phyloP scores from a whole-genome alignment of 2,329 filamentous ascomycete genomes.

The Neoascochyta sp. region DNA sequence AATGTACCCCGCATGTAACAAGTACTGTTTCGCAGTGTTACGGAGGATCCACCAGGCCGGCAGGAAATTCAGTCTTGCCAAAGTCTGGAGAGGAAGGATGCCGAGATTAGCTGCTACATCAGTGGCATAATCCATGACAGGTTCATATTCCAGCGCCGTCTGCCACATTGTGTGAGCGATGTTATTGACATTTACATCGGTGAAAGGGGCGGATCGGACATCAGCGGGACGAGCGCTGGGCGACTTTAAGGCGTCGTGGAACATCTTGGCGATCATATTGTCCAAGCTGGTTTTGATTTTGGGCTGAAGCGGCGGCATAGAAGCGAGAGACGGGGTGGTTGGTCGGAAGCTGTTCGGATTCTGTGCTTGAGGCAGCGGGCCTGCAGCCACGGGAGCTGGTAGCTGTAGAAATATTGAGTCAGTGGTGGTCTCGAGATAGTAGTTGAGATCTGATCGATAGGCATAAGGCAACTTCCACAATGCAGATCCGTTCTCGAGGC shows the following conservation, averaged over 20 bases:
- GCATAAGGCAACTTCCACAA: no score
- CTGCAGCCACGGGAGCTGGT: no score
- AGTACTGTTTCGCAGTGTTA: constrained; percentile 5
- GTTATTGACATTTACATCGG: constrained; percentile 2
- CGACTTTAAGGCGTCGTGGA: no score
- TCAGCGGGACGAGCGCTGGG: constrained; percentile 1
- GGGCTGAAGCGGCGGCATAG: no score
- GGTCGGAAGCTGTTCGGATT: not conserved
- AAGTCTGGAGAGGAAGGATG: constrained; percentile 9
- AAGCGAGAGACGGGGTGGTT: no score
- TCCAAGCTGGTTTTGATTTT: no score
- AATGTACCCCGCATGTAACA: no score
- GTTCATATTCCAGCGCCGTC: constrained; percentile 3
- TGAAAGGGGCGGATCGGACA: constrained; percentile 1
- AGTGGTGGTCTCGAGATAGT: not conserved
- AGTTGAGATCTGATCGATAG: no score
- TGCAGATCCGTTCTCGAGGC: no score
- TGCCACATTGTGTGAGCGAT: constrained; percentile 16
- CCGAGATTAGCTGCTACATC: constrained; percentile 8
- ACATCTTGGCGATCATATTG: no score
- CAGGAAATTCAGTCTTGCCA: constrained; percentile 18
- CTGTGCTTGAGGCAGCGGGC: not conserved
- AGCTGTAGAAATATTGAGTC: no score
- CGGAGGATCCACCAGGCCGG: constrained; percentile 24
- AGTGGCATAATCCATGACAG: constrained; percentile 4